Conservation (phyloP, 2,329 filamentous ascomycete species). For the Fusarium penzigii region DNA sequence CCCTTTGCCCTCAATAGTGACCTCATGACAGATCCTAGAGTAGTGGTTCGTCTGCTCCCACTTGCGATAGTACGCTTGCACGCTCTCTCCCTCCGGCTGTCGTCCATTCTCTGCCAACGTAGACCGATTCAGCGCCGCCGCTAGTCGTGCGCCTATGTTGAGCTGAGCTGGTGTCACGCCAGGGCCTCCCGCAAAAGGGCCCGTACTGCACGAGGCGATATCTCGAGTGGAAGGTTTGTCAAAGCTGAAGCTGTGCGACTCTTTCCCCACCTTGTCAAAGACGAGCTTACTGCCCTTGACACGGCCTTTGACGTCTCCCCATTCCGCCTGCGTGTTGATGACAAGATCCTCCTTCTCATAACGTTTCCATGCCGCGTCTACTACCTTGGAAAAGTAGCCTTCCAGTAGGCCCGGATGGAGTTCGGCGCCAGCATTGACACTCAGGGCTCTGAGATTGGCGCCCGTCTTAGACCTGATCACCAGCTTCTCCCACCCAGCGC, state of each 20-base stretch:
- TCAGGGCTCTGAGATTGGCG: constrained; percentile 50
- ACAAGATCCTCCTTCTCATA: constrained; percentile 47
- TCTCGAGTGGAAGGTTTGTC: constrained; percentile 48
- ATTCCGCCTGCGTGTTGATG: constrained; percentile 55
- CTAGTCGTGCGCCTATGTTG: constrained; percentile 71
- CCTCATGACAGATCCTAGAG: constrained; percentile 62
- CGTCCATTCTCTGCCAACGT: constrained; percentile 59
- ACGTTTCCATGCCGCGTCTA: constrained; percentile 53
- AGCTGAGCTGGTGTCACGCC: constrained; percentile 49
- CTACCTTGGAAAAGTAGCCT: constrained; percentile 52
- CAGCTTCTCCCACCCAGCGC: constrained; percentile 53
- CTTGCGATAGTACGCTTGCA: constrained; percentile 51
- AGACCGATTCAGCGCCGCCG: constrained; percentile 74
- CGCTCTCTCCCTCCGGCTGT: constrained; percentile 54
- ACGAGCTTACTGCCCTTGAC: constrained; percentile 41
- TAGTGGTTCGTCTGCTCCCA: constrained; percentile 63
- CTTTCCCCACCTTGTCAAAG: constrained; percentile 44
- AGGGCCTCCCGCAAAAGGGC: constrained; percentile 49
- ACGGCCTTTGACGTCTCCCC: constrained; percentile 49
- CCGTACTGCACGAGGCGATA: constrained; percentile 56
- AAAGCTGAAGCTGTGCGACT: constrained; percentile 34
- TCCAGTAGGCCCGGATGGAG: constrained; percentile 47
- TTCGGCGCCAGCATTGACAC: constrained; percentile 52
- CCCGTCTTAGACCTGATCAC: constrained; percentile 44
- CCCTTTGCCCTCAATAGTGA: constrained; percentile 59